phyloP scores from a whole-genome alignment of 768 basidiomycete species.

The Russula sp. region DNA sequence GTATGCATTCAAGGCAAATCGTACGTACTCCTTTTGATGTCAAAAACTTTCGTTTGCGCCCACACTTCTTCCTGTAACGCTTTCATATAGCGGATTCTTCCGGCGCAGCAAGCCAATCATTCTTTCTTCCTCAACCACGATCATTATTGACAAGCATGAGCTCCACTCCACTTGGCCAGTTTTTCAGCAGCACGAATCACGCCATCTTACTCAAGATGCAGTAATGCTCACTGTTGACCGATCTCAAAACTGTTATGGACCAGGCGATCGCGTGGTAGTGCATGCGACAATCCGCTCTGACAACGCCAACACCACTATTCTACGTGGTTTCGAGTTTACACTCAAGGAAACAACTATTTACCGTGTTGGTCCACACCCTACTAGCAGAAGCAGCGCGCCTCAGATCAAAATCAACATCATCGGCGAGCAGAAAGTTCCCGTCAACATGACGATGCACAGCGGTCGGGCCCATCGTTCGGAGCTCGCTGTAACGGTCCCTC shows the following conservation, averaged over 20 bases:
- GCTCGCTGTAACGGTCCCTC: conserved; percentile 59
- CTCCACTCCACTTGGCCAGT: conserved; percentile 91
- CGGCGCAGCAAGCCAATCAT: conserved; percentile 71
- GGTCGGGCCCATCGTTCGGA: conserved; percentile 69
- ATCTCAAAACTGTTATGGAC: conserved; percentile 72
- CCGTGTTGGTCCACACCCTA: conserved; percentile 48
- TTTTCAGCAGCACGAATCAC: conserved; percentile 70
- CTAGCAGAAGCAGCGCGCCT: conserved; percentile 53
- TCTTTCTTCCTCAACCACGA: conserved; percentile 55
- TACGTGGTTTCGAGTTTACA: conserved; percentile 79
- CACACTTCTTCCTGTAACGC: neutral
- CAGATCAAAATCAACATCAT: conserved; percentile 48
- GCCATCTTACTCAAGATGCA: conserved; percentile 57
- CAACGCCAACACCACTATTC: conserved; percentile 53
- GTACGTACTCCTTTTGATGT: conserved; percentile 34
- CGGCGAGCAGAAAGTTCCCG: conserved; percentile 62
- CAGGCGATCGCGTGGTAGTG: conserved; percentile 73
- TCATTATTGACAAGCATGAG: conserved; percentile 90
- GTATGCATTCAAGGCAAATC: conserved; percentile 83
- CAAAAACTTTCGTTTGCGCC: neutral
- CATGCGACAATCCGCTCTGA: conserved; percentile 69
- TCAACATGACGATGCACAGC: conserved; percentile 67
- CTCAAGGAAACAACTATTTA: conserved; percentile 74
- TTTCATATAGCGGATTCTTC: conserved; percentile 59
- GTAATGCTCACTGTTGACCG: conserved; percentile 73